phyloP scores from a whole-genome alignment of 2,329 filamentous ascomycete genomes.

The Cladorrhinum sp. region DNA sequence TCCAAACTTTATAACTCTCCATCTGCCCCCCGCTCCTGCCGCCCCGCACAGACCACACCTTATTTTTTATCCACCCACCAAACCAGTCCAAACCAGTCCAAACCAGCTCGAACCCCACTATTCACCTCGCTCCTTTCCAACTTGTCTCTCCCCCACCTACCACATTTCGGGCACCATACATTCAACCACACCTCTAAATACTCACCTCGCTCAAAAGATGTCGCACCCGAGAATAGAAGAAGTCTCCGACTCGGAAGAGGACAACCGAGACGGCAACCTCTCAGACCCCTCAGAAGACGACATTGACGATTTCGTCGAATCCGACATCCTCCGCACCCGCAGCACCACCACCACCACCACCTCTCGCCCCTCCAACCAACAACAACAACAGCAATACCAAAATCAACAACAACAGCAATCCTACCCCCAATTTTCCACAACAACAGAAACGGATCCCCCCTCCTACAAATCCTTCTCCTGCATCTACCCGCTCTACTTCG shows the following conservation, averaged over 20 bases:
- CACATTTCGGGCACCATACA: neutral
- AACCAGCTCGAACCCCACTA: slow-evolving; percentile 7
- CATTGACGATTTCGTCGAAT: slow-evolving; percentile 62
- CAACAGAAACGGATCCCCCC: slow-evolving; percentile 43
- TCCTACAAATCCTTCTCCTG: slow-evolving; percentile 77
- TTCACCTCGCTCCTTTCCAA: neutral
- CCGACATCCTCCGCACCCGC: slow-evolving; percentile 51
- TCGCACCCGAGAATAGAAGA: slow-evolving; percentile 89
- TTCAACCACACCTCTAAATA: slow-evolving; percentile 7
- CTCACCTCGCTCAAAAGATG: no score
- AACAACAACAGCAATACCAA: slow-evolving; percentile 13
- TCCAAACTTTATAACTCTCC: neutral
- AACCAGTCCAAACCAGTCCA: no score
- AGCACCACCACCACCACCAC: slow-evolving; percentile 34
- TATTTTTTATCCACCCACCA: neutral
- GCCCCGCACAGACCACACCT: slow-evolving; percentile 6
- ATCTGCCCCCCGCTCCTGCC: neutral
- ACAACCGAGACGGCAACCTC: slow-evolving; percentile 62
- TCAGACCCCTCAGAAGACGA: slow-evolving; percentile 88
- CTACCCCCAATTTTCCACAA: slow-evolving; percentile 30
- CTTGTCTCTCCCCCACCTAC: neutral
- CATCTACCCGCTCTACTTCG: slow-evolving; percentile 95
- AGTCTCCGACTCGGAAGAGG: slow-evolving; percentile 75
- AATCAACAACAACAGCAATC: slow-evolving; percentile 13
- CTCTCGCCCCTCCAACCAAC: neutral